Conservation (phyloP, 164 flowering plant genomes). For the Malania oleifera region DNA sequence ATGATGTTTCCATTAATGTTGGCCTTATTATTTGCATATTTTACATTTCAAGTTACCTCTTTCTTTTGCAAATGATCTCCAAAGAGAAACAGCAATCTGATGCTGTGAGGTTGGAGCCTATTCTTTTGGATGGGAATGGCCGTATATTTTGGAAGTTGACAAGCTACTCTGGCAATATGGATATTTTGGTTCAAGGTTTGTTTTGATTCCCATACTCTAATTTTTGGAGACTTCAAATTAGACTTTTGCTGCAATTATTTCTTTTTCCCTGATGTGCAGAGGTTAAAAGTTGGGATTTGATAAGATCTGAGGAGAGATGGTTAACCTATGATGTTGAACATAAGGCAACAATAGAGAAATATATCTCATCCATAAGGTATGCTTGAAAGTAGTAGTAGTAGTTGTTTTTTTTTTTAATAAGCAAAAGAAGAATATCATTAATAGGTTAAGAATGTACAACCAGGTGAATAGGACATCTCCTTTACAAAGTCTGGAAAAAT, state of each 20-base stretch:
- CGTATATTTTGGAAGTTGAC: constrained; percentile 19
- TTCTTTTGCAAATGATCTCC: neutral
- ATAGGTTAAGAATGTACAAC: no score
- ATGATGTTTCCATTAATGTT: neutral
- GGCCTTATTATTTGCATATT: neutral
- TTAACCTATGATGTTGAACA: constrained; percentile 2
- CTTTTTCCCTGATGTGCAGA: neutral
- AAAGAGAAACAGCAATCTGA: constrained; percentile 9
- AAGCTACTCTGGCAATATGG: constrained; percentile 9
- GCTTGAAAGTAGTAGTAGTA: no score
- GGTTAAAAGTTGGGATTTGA: neutral
- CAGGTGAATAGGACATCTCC: no score
- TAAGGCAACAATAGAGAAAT: constrained; percentile 10
- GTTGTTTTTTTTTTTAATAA: no score
- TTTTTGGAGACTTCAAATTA: neutral
- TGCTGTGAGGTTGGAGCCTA: constrained; percentile 17
- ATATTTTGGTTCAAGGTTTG: constrained; percentile 19
- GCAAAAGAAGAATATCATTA: no score
- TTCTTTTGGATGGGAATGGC: constrained; percentile 10
- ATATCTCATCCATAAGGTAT: neutral
- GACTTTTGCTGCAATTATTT: neutral
- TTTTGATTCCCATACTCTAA: neutral
- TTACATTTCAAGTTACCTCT: neutral
- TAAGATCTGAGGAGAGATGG: neutral
- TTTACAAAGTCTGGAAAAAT: no score